A percentile compares a stretch with the other conserved stretches of the same genome.
Evolutionary conservation across 163 green algal genomes (phyloP).

Genomic region (Prototheca wickerhamii): DNA sequence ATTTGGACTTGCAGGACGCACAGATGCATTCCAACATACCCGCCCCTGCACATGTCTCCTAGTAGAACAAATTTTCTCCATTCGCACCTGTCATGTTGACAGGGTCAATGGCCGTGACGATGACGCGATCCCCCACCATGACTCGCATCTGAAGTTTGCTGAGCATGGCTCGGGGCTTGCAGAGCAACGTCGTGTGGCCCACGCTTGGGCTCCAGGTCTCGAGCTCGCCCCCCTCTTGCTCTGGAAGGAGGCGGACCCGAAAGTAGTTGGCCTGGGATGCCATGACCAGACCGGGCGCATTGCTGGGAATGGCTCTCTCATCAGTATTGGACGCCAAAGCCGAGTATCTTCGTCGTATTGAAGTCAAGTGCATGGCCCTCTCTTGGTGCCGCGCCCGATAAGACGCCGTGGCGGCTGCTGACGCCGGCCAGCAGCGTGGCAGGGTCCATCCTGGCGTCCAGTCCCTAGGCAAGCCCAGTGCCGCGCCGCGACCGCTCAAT

Average conservation of each 20-base stretch:
- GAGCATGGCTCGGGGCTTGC: constrained; percentile 70
- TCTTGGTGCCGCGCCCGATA: no score
- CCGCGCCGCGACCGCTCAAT: no score
- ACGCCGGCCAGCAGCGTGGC: neutral
- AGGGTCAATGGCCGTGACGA: constrained; percentile 49
- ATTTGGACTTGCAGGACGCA: neutral
- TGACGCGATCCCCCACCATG: constrained; percentile 74
- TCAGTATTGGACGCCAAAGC: neutral
- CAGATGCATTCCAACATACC: neutral
- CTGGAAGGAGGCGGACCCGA: constrained; percentile 20
- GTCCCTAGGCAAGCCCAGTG: neutral
- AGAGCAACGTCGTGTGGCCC: constrained; percentile 73
- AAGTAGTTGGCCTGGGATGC: constrained; percentile 70
- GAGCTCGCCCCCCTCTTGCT: neutral
- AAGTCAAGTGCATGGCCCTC: no score
- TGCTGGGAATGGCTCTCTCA: neutral
- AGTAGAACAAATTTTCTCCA: neutral
- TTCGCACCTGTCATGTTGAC: constrained; percentile 30
- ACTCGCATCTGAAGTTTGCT: constrained; percentile 85
- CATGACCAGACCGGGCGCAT: constrained; percentile 43
- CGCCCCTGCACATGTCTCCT: neutral
- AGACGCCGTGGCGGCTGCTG: no score
- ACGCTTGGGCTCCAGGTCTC: no score
- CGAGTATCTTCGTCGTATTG: no score
- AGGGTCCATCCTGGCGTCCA: neutral